Evolutionary conservation across 305 asterid species (phyloP).

Genomic region (Fraxinus floribunda): DNA sequence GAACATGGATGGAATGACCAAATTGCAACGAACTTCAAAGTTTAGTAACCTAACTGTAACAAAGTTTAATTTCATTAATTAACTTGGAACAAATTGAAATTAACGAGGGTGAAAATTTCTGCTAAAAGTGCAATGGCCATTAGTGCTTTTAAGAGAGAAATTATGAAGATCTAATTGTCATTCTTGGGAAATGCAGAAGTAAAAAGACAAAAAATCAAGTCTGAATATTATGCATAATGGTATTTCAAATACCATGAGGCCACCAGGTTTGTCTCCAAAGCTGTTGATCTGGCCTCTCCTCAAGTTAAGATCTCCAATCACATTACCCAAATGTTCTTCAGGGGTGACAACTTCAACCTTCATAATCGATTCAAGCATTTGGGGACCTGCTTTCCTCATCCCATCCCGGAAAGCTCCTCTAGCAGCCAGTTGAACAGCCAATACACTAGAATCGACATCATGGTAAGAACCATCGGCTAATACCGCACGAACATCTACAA

Average conservation of each 20-base stretch:
- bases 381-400: constrained; percentile 85
- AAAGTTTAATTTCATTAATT: neutral
- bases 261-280: constrained; percentile 96
- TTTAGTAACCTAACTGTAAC: neutral
- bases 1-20: neutral
- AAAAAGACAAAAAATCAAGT: neutral
- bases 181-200: neutral
- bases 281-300: constrained; percentile 89
- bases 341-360: constrained; percentile 93
- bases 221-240: neutral
- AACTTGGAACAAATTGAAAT: neutral
- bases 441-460: constrained; percentile 91
- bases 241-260: constrained; percentile 63
- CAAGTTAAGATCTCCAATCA: constrained; percentile 91
- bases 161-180: neutral
- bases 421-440: constrained; percentile 96
- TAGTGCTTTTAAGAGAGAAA: neutral
- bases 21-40: neutral
- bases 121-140: neutral
- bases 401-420: constrained; percentile 96
- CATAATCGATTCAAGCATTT: constrained; percentile 89
- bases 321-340: constrained; percentile 95
- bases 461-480: constrained; percentile 93
- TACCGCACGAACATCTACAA: constrained; percentile 90
- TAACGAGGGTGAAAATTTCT: neutral